Conservation (phyloP, 2,329 filamentous ascomycete genomes). For the Elsinoe australis region DNA sequence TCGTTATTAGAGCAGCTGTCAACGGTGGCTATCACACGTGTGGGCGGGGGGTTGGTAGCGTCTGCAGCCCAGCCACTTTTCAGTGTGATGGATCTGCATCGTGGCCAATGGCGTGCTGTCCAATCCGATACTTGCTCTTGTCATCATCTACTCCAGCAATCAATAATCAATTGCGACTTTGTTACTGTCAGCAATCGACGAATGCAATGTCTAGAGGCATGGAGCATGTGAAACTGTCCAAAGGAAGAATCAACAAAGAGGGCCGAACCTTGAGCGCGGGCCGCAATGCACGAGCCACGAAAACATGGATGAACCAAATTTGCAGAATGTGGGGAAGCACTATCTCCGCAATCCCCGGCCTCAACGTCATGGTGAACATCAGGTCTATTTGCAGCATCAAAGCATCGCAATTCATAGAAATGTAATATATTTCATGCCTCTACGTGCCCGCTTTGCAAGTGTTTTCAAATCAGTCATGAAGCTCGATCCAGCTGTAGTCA, state of each 20-base stretch:
- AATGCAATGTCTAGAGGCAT: neutral
- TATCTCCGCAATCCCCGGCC: neutral
- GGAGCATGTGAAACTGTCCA: conserved; percentile 10
- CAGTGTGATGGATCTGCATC: neutral
- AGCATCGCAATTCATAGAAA: no score
- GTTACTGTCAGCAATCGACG: neutral
- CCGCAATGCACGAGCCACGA: neutral
- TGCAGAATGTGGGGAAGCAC: neutral
- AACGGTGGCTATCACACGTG: conserved; percentile 9
- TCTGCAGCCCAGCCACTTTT: conserved; percentile 13
- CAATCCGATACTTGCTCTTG: neutral
- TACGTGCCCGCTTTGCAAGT: no score
- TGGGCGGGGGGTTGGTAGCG: conserved; percentile 14
- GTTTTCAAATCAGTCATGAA: conserved; percentile 33
- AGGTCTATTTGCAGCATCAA: neutral
- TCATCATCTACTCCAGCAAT: neutral
- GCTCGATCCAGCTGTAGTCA: conserved; percentile 56
- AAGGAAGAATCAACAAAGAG: conserved; percentile 3
- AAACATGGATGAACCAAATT: neutral
- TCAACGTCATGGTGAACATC: conserved; percentile 3
- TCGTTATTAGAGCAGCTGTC: conserved; percentile 1
- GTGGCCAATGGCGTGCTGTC: neutral
- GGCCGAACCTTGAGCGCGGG: conserved; percentile 2
- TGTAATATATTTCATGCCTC: no score
- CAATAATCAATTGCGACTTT: neutral